phyloP scores from a whole-genome alignment of 768 basidiomycete species.

The Tremella mesenterica region DNA sequence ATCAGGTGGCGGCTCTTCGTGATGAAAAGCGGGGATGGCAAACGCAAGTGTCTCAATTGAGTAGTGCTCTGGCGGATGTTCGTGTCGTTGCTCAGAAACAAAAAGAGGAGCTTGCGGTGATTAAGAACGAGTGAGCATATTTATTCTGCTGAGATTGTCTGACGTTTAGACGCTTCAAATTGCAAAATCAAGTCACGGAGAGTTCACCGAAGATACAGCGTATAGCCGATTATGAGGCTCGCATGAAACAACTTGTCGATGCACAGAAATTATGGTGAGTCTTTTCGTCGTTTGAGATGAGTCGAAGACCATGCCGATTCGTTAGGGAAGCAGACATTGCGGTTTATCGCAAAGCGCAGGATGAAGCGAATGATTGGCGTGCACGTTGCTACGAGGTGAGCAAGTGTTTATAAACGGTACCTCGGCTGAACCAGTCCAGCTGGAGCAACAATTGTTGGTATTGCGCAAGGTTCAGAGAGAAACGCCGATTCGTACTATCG shows the following conservation, averaged over 20 bases:
- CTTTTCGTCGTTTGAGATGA: no score
- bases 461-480: slow-evolving; percentile 10
- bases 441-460: slow-evolving; percentile 16
- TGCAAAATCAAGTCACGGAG: slow-evolving; percentile 69
- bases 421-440: no score
- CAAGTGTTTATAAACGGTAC: no score
- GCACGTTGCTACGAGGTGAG: neutral
- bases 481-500: no score
- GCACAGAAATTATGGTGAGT: slow-evolving; percentile 70
- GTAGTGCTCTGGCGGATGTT: slow-evolving; percentile 57
- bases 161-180: slow-evolving; percentile 53
- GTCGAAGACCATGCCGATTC: no score
- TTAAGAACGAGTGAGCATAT: slow-evolving; percentile 40
- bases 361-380: slow-evolving; percentile 4
- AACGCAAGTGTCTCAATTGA: slow-evolving; percentile 58
- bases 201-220: slow-evolving; percentile 71
- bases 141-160: neutral
- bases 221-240: slow-evolving; percentile 73
- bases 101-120: slow-evolving; percentile 36
- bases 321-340: slow-evolving; percentile 25
- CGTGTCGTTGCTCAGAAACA: slow-evolving; percentile 30
- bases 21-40: slow-evolving; percentile 75
- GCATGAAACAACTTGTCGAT: slow-evolving; percentile 70
- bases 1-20: slow-evolving; percentile 62
- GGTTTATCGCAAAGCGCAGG: slow-evolving; percentile 13